Conservation (phyloP, 208 protist genomes). For the Crithidia sp. region DNA sequence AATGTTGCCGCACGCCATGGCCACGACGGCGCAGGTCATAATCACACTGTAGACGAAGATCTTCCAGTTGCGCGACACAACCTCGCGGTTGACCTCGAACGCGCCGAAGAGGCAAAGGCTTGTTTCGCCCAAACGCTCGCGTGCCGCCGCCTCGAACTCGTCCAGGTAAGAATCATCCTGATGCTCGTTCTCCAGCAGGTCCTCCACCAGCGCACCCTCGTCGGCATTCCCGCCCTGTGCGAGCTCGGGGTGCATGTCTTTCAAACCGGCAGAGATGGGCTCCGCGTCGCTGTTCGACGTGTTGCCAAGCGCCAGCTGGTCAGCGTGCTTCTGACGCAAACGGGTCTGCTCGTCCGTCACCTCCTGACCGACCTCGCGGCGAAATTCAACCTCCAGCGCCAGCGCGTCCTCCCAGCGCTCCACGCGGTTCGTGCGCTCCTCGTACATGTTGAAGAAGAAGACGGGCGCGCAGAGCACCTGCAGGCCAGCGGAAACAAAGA, state of each 20-base stretch:
- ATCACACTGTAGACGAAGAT: slow-evolving; percentile 45
- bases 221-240: too few species aligned
- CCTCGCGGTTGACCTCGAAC: slow-evolving; percentile 64
- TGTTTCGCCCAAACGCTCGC: slow-evolving; percentile 5
- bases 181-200: not conserved
- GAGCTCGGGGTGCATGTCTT: not conserved
- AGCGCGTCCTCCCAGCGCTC: slow-evolving; percentile 51
- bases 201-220: slow-evolving; percentile 2
- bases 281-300: not conserved
- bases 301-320: not conserved
- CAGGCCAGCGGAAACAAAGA: slow-evolving; percentile 53
- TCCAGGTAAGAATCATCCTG: slow-evolving; percentile 1
- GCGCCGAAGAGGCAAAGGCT: slow-evolving; percentile 38
- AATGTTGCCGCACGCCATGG: slow-evolving; percentile 42
- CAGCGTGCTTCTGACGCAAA: not conserved
- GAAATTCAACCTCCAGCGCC: slow-evolving; percentile 25
- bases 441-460: slow-evolving; percentile 74
- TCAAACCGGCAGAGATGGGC: not conserved
- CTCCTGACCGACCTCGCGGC: slow-evolving; percentile 26
- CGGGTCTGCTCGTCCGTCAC: slow-evolving; percentile 6
- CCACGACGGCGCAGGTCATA: slow-evolving; percentile 40
- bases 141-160: slow-evolving; percentile 8
- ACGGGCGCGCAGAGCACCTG: slow-evolving; percentile 52
- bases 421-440: slow-evolving; percentile 55
- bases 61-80: slow-evolving; percentile 38